Conservation (phyloP, 2,329 filamentous ascomycete species). For the Diaporthe longicolla region DNA sequence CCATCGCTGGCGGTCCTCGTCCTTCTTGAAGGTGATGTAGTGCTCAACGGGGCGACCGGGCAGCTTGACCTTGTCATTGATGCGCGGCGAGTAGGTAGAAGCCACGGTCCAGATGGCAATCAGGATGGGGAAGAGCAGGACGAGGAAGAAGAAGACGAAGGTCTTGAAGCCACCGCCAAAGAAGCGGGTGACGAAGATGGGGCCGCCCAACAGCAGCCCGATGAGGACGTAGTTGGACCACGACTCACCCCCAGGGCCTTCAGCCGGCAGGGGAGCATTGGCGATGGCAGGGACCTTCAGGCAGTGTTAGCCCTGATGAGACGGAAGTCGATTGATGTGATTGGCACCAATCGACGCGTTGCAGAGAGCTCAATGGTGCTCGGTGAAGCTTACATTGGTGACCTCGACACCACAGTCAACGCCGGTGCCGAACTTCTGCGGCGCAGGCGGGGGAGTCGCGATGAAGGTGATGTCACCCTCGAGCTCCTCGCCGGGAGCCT, state of each 20-base stretch:
- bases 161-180: slow-evolving; percentile 89
- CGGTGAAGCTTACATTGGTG: slow-evolving; percentile 61
- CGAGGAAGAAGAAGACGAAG: slow-evolving; percentile 84
- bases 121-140: slow-evolving; percentile 85
- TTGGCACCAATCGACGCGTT: not conserved
- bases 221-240: slow-evolving; percentile 89
- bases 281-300: slow-evolving; percentile 86
- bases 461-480: slow-evolving; percentile 69
- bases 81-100: slow-evolving; percentile 86
- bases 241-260: slow-evolving; percentile 83
- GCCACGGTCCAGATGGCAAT: slow-evolving; percentile 84
- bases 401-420: slow-evolving; percentile 69
- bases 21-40: slow-evolving; percentile 86
- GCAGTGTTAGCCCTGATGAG: slow-evolving; percentile 9
- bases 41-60: slow-evolving; percentile 90
- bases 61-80: slow-evolving; percentile 90
- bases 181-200: slow-evolving; percentile 85
- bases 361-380: not conserved
- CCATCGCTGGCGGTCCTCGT: slow-evolving; percentile 74
- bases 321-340: not conserved
- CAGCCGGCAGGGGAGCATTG: slow-evolving; percentile 93
- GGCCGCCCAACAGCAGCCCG: slow-evolving; percentile 77
- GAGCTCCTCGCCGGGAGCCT: slow-evolving; percentile 20
- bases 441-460: slow-evolving; percentile 65
- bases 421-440: slow-evolving; percentile 63